Evolutionary conservation across 768 basidiomycete species (phyloP), one percentile per base, ranked within the genome.

Genomic region (Collybia nuda): DNA sequence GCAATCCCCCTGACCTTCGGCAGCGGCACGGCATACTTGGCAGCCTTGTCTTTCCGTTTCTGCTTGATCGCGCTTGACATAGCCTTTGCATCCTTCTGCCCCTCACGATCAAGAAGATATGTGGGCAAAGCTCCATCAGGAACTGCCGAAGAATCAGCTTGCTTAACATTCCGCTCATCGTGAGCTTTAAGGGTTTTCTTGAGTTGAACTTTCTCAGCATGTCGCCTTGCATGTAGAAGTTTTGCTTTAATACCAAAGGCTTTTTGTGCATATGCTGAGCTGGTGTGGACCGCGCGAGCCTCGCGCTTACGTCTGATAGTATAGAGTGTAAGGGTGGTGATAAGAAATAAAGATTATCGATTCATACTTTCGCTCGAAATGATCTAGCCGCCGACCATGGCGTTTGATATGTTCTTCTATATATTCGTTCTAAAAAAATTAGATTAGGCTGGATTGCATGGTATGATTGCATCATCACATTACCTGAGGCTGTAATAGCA

Each of bases 181-280:
- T 99, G 97, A 8, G 94, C 94, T 69, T 97, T 98, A 70, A 99
- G 88, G n/a, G 93, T 95, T 78, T 98, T 99, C 73, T 93, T 96
- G 74, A 99, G 88, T 63, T 94, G 93, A 40, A 99, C 93, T 75
- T 98, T 99, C 73, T 99, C 92, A 24, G 92, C 85, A 73, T 98
- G 93, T 53, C 96, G 88, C 68, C 88, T 95, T 32, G 93, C 92
- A 63, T 99, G 97, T 6, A 98, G 85, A n/a, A 98, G 77, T 71
- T 99, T 99, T 56, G 94, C 97, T 73, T 96, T 98, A 58, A 97
- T 76, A 69, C 97, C 97, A 62, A 97, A 96, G 28, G 91, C 83
- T 66, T 94, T 93, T 72, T 98, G 96, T 14, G 96, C 92, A 46
- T 82, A 71, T 15, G 86, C 84, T 36, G 97, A 98, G 15, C 85